Evolutionary conservation across 305 asterid genomes (phyloP), one percentile per base, ranked within the genome.

Genomic region (Fraxinus angustifolia): DNA sequence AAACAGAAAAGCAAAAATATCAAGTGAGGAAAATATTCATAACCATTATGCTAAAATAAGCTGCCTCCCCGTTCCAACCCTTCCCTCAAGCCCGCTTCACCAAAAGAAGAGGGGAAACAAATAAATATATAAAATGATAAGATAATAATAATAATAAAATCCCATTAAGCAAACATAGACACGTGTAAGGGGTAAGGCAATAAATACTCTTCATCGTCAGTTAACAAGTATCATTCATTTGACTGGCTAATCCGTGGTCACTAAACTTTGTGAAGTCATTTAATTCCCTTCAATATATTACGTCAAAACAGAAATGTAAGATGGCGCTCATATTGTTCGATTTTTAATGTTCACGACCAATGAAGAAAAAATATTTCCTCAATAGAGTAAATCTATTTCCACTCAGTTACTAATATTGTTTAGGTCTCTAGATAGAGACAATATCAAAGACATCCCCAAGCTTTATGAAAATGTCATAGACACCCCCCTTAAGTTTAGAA

Each of bases 21-120:
- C 82, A 78, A 14, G 17, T 62, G 35, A 60, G 71, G 3, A 72
- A 16, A 56, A 65, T 14, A 70, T 16, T 65, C 70, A 33, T 73
- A 74, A 76, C 60, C 23, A 60, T 65, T 73, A 79, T 33, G 48
- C 73, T 67, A 62, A 84, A 76, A 75, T 38, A 67, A 80, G 36
- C 36, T 67, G 73, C 73, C 73, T 23, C 35, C 72, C n/a, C 2
- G 17, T 67, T 23, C 73, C n/a, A 67, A 19, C 73, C 73, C 73
- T 67, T 67, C 36, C 73, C 72, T 36, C 36, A 28, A 26, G 73
- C 35, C 17, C 73, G 7, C 73, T 67, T 23, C 17, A 67, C 36
- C 73, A 67, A 67, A 26, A 67, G 8, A 67, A 11, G 73, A 28
- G 73, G 35, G 35, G n/a, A 62, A 21, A 62, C 16, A 26, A 23